A percentile compares a stretch with the other conserved stretches of the same genome.
phyloP scores from a whole-genome alignment of 257 asterid genomes.

The Gardenia jasminoides region DNA sequence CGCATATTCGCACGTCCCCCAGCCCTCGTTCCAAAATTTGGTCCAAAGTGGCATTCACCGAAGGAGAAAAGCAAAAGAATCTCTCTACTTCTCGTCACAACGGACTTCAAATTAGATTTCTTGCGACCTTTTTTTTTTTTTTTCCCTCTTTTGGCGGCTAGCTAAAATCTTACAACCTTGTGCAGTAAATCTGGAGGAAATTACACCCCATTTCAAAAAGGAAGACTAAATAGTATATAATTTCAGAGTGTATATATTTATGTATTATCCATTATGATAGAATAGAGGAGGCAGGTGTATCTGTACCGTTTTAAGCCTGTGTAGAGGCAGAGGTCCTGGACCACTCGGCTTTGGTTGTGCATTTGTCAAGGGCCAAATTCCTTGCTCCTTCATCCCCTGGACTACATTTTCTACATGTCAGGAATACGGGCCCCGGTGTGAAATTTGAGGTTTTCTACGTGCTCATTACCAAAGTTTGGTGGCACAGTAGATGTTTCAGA shows the following conservation, averaged over 20 bases:
- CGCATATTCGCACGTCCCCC: too few species aligned
- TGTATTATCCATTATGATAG: too few species aligned
- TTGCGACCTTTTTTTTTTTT: too few species aligned
- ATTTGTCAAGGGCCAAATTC: neutral
- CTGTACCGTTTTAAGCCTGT: neutral
- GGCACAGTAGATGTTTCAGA: neutral
- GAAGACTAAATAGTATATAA: neutral
- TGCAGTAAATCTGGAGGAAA: too few species aligned
- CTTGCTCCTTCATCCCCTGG: neutral
- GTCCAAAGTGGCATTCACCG: neutral
- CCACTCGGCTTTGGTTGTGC: neutral
- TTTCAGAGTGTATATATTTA: too few species aligned
- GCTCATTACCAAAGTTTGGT: neutral
- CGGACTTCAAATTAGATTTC: too few species aligned
- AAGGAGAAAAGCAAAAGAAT: neutral
- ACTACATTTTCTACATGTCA: neutral
- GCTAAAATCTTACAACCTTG: too few species aligned
- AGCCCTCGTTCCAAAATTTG: too few species aligned
- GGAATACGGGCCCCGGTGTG: neutral
- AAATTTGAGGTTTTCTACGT: neutral
- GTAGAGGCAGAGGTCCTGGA: conserved; percentile 7
- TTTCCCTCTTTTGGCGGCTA: too few species aligned
- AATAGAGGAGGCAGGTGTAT: too few species aligned
- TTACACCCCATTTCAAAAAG: neutral
- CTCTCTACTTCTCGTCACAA: too few species aligned